Evolutionary conservation across 2,329 filamentous ascomycete species (phyloP).

Genomic region (Canariomyces notabilis): DNA sequence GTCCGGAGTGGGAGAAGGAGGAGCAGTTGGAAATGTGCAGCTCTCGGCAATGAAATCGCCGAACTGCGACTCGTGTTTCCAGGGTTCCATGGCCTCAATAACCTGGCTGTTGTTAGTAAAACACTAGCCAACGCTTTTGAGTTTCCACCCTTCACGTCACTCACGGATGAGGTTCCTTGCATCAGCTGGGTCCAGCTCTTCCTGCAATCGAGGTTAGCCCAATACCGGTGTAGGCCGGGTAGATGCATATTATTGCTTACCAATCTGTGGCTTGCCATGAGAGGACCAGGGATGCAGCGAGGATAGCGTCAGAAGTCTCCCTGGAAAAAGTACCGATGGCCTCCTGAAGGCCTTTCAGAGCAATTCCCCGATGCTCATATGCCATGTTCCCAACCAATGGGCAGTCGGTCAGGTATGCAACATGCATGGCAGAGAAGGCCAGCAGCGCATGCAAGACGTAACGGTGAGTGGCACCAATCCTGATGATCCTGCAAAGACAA

Average conservation of each 20-base stretch:
- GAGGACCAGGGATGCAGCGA: slow-evolving; percentile 85
- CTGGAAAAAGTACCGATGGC: slow-evolving; percentile 80
- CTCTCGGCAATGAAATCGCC: slow-evolving; percentile 76
- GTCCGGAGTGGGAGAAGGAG: slow-evolving; percentile 56
- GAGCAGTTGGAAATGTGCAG: slow-evolving; percentile 65
- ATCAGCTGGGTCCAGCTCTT: slow-evolving; percentile 89
- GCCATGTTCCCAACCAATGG: slow-evolving; percentile 81
- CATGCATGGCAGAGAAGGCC: slow-evolving; percentile 89
- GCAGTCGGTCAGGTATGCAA: slow-evolving; percentile 84
- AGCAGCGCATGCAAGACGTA: slow-evolving; percentile 95
- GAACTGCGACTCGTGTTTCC: slow-evolving; percentile 86
- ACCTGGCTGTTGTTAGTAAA: slow-evolving; percentile 48
- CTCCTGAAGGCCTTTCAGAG: slow-evolving; percentile 81
- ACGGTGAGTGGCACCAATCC: slow-evolving; percentile 71
- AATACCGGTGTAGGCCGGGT: slow-evolving; percentile 24
- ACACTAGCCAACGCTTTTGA: slow-evolving; percentile 16
- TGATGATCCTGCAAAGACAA: slow-evolving; percentile 60
- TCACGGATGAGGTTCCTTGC: slow-evolving; percentile 82
- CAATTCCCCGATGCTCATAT: slow-evolving; percentile 80
- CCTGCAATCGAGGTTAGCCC: slow-evolving; percentile 50
- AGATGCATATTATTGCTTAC: slow-evolving; percentile 52
- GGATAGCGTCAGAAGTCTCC: slow-evolving; percentile 82
- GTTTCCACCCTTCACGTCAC: slow-evolving; percentile 30
- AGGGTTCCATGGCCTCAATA: slow-evolving; percentile 83
- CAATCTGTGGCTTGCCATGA: slow-evolving; percentile 97